Base-by-base conservation (phyloP, 768 basidiomycete species). In the Tulasnella sp. region DNA sequence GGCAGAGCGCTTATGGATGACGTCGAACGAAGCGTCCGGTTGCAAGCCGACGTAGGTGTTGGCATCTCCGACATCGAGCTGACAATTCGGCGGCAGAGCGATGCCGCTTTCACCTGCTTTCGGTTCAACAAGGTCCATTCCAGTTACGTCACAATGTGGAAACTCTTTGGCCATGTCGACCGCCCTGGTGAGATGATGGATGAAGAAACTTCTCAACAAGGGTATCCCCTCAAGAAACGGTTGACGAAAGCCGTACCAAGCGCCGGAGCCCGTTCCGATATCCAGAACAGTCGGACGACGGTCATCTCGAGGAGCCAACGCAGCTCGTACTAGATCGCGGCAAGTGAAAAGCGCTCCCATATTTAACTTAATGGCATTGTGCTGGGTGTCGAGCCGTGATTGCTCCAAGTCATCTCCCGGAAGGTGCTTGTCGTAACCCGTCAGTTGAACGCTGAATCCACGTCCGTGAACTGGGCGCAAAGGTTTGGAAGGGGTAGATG, bases 81-180 rank as follows among this genome's bases (percentile, higher is more conserved):
- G 79, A 60, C 69, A 75, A 28, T 73, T 73, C 37, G 72, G 16
- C 41, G 69, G 73, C 24, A 80, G 46, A 0, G 28, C 20, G 42
- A 14, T 22, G 22, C 42, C 72, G 28, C 22, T 73, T 41, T 73
- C 9, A 24, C 34, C 41, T 22, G 72, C 42, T 28, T 50, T 74
- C 42, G 78, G 81, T 34, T 72, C 41, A 18, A 80, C 81, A 4
- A 82, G 72, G 73, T 82, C 81, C 44, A 82, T 41, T 11, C 81
- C 81, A 16, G 80, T 12, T 7, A 82, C 81, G 37, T 82, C 81
- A 7, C 76, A 80, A 58, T 82, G 80, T 8, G 81, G 80, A 34
- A 80, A 82, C 54, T 80, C 73, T 48, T 74, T 50, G 7, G 80
- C 76, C 80, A 82, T 82, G 28, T 80, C 64, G 8, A 80, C 77